Conservation (phyloP, 495 filamentous ascomycete genomes). For the Podospora australis region DNA sequence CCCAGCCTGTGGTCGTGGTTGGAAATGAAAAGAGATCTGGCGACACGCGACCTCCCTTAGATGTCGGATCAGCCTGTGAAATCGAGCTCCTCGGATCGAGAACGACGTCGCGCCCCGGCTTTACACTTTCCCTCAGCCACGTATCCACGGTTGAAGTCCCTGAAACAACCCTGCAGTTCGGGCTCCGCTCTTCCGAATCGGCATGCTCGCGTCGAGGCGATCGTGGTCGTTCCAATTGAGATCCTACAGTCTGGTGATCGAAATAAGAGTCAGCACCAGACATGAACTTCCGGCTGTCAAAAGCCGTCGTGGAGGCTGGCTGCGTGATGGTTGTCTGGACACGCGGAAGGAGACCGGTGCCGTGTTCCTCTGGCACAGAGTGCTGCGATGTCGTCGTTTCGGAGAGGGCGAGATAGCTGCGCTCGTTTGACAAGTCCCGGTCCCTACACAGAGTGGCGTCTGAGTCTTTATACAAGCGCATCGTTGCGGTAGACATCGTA, state of each 20-base stretch:
- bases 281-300: constrained; percentile 20
- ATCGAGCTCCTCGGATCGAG: constrained; percentile 19
- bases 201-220: constrained; percentile 23
- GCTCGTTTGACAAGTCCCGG: constrained; percentile 15
- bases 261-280: neutral
- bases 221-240: constrained; percentile 23
- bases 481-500: constrained; percentile 46
- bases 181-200: constrained; percentile 8
- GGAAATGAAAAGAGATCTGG: constrained; percentile 46
- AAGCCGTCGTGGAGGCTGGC: constrained; percentile 21
- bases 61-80: constrained; percentile 16
- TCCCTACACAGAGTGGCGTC: constrained; percentile 29
- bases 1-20: constrained; percentile 29
- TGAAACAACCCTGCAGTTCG: too few species aligned
- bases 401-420: constrained; percentile 14
- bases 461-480: constrained; percentile 34
- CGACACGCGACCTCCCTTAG: constrained; percentile 23
- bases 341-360: neutral
- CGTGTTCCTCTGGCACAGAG: constrained; percentile 8
- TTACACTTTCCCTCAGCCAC: constrained; percentile 40
- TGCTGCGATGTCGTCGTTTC: constrained; percentile 20
- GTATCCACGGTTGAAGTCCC: constrained; percentile 30
- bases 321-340: constrained; percentile 6
- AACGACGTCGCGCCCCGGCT: constrained; percentile 20
- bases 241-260: constrained; percentile 3